A percentile compares a stretch with the other conserved stretches of the same genome.
Conservation (phyloP, 192 early-diverging fungal species). For the Entomortierella chlamydospora region DNA sequence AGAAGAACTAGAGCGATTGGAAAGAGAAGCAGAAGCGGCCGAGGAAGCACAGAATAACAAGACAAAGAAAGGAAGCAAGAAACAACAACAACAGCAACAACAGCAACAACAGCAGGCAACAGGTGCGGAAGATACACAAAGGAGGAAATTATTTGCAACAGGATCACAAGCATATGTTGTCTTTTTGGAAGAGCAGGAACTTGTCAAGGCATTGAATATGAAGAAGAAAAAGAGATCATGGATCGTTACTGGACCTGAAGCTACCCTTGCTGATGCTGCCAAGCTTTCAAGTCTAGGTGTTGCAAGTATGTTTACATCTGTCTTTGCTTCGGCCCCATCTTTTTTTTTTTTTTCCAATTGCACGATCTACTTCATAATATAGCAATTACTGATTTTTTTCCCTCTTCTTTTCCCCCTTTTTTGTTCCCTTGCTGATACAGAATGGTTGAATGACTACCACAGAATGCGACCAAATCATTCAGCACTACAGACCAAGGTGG, state of each 20-base stretch:
- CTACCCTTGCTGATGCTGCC: constrained; percentile 50
- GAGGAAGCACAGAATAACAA: constrained; percentile 25
- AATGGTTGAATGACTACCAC: constrained; percentile 60
- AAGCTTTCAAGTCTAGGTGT: constrained; percentile 64
- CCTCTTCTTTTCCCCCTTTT: not conserved
- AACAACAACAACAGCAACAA: constrained; percentile 18
- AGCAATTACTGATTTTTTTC: not conserved
- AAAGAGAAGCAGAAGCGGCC: constrained; percentile 31
- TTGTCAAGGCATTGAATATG: constrained; percentile 74
- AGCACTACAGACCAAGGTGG: constrained; percentile 71
- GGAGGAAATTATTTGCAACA: constrained; percentile 57
- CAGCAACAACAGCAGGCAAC: constrained; percentile 13
- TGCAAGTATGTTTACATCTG: constrained; percentile 60
- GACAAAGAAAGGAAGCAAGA: constrained; percentile 40
- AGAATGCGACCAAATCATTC: constrained; percentile 49
- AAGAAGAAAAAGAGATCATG: constrained; percentile 67
- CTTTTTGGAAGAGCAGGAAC: constrained; percentile 74
- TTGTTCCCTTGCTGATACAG: no score
- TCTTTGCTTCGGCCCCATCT: no score
- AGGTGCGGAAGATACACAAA: constrained; percentile 34
- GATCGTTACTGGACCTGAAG: constrained; percentile 55
- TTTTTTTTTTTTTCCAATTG: not conserved
- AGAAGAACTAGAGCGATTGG: constrained; percentile 45
- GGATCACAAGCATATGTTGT: constrained; percentile 76
- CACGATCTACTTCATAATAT: no score